Percentiles rank a stretch among this genome's conserved stretches.
phyloP scores from a whole-genome alignment of 257 asterid species.

The Mentha longifolia region DNA sequence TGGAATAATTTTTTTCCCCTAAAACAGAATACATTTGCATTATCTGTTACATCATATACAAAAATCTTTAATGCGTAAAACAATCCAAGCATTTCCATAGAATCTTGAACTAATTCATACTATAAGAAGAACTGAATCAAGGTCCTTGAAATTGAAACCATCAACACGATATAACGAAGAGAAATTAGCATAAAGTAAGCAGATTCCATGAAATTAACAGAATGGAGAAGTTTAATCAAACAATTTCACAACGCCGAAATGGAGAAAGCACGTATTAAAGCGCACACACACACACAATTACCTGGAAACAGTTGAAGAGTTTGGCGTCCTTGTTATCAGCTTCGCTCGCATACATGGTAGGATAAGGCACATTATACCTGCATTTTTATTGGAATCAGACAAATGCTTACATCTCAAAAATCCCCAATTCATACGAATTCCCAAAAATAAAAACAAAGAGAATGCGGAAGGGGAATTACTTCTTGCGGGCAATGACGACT shows the following conservation, averaged over 20 bases:
- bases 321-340: conserved; percentile 87
- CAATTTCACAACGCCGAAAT: neutral
- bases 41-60: neutral
- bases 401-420: conserved; percentile 1
- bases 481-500: conserved; percentile 79
- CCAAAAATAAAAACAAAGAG: neutral
- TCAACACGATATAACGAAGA: neutral
- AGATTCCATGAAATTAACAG: neutral
- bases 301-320: conserved; percentile 89
- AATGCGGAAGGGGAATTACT: conserved; percentile 39
- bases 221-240: neutral
- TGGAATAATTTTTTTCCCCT: neutral
- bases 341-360: conserved; percentile 76
- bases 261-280: no score
- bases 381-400: conserved; percentile 17
- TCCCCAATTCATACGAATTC: neutral
- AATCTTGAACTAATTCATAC: neutral
- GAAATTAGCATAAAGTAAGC: neutral
- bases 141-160: neutral
- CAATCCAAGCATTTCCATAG: neutral
- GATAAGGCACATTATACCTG: conserved; percentile 82
- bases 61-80: neutral
- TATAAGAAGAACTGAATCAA: neutral
- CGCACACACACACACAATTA: conserved; percentile 20
- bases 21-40: neutral